Base-by-base conservation (phyloP, 129 eudicot genomes). In the Flaveria brownii region DNA sequence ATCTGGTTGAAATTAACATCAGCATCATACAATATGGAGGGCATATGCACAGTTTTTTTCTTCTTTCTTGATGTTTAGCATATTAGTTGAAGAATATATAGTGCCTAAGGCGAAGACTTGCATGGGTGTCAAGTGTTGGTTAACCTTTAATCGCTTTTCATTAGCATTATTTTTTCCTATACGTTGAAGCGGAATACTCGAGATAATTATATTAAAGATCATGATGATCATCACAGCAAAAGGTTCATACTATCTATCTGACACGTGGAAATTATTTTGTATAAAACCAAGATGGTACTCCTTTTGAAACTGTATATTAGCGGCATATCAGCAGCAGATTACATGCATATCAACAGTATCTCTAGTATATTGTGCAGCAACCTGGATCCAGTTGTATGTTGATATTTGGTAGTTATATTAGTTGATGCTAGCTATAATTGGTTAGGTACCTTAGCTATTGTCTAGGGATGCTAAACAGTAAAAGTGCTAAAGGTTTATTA, bases 201-300 rank as follows among this genome's bases (percentile, higher is more conserved):
- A 73, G 76, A 33, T 54, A 33, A 72, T 46, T 54, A 52, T 14
- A 52, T 28, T 54, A 33, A 72, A 30, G 17, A 72, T 39, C 66
- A 36, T 57, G 42, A 6, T 9, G 36, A 73, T 36, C 43, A 64
- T 13, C 62, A 11, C 25, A 49, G 8, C 62, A 11, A 16, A 39
- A 18, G 51, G 51, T 47, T 47, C 22, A 13, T 49, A 45, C 52
- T 49, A 47, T 17, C 15, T 59, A 64, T 62, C 9, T 30, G 69
- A 63, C 68, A 26, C 0, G 39, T n/a, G 60, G 70, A 49, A 41
- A 61, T n/a, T 23, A 9, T 12, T n/a, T 25, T 25, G 41, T 61
- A 60, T 52, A 39, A 61, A 60, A 74, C 46, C 9, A 74, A 60
- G 16, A 26, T 12, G 68, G 71, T 16, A 43, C 43, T 8, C 42